Evolutionary conservation across 1,284 basidiomycete genomes (phyloP).

Genomic region (Fistulinella staudtii): DNA sequence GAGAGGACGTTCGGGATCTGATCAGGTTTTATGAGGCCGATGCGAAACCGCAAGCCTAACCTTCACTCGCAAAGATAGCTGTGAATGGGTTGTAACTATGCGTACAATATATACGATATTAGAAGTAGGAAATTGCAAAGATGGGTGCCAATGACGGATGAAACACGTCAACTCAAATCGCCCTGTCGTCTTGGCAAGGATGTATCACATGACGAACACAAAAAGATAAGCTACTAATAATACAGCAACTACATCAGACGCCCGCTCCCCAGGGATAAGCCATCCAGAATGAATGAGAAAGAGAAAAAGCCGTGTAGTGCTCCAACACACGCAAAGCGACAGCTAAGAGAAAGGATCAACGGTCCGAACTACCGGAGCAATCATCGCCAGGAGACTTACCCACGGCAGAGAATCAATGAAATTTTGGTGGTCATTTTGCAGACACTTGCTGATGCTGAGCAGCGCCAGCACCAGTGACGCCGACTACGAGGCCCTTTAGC

Average conservation of each 20-base stretch:
- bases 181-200: not conserved
- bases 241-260: constrained; percentile 14
- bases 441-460: constrained; percentile 27
- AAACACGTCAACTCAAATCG: not conserved
- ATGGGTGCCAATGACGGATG: not conserved
- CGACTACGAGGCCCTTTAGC: constrained; percentile 90
- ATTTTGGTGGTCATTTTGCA: constrained; percentile 14
- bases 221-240: constrained; percentile 9
- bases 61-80: not conserved
- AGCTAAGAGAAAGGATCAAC: constrained; percentile 10
- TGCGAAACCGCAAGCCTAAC: constrained; percentile 12
- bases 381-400: constrained; percentile 5
- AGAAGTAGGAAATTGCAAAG: not conserved
- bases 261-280: not conserved
- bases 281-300: not conserved
- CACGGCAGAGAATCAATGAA: no score
- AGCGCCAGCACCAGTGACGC: constrained; percentile 67
- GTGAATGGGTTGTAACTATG: not conserved
- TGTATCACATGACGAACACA: not conserved
- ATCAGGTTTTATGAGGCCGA: constrained; percentile 69
- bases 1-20: constrained; percentile 91
- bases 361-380: not conserved
- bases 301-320: not conserved
- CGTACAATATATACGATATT: constrained; percentile 5
- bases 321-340: not conserved